Evolutionary conservation across 2,329 filamentous ascomycete species (phyloP).

Genomic region (Chaetomium sp.): DNA sequence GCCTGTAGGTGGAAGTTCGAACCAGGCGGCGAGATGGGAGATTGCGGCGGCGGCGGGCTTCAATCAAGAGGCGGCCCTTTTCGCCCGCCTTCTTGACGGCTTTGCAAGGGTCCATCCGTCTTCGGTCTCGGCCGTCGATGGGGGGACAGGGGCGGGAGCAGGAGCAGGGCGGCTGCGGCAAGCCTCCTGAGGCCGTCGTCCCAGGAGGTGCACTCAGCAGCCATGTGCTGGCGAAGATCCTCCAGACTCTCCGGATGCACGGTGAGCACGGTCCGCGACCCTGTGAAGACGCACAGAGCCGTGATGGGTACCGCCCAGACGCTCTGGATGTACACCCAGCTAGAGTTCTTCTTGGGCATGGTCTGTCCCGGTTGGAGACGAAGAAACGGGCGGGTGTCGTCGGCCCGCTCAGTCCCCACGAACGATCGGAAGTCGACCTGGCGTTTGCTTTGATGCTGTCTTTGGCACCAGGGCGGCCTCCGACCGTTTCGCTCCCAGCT

Average conservation of each 20-base stretch:
- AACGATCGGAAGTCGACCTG: slow-evolving; percentile 4
- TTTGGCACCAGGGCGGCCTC: neutral
- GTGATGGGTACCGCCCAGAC: slow-evolving; percentile 19
- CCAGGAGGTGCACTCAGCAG: neutral
- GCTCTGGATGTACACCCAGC: slow-evolving; percentile 22
- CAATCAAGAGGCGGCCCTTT: no score
- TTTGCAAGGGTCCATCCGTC: no score
- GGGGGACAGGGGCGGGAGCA: neutral
- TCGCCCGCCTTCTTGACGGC: no score
- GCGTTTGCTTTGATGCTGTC: neutral
- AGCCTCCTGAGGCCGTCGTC: neutral
- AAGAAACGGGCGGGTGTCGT: slow-evolving; percentile 15
- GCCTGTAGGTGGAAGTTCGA: no score
- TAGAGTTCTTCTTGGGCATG: slow-evolving; percentile 21
- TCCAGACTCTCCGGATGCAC: slow-evolving; percentile 7
- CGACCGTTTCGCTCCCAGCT: neutral
- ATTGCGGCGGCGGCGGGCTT: no score
- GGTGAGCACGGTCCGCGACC: neutral
- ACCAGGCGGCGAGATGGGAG: no score
- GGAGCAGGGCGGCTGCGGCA: neutral
- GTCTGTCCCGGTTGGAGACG: slow-evolving; percentile 19
- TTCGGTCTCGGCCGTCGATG: neutral
- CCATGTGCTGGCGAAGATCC: slow-evolving; percentile 9
- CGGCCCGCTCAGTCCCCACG: neutral
- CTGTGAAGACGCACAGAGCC: slow-evolving; percentile 17